phyloP scores from a whole-genome alignment of 768 basidiomycete species.

The Tricholoma bakamatsutake region DNA sequence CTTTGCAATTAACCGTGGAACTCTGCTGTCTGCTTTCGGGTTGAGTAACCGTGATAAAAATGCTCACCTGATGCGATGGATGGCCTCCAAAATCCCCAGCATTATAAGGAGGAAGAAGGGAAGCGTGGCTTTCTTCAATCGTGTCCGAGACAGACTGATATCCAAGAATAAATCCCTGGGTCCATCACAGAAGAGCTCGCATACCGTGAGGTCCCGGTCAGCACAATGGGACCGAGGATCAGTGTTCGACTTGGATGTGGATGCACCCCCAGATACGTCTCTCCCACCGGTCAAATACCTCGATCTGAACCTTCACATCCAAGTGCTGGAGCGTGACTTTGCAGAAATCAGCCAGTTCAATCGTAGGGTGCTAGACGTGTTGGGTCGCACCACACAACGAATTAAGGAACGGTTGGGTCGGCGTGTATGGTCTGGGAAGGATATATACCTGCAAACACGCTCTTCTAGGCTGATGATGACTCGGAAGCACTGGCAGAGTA shows the following conservation, averaged over 20 bases:
- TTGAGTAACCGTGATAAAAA: constrained; percentile 55
- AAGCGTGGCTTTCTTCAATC: constrained; percentile 26
- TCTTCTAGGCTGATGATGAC: constrained; percentile 28
- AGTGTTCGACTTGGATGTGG: constrained; percentile 33
- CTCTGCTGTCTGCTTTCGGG: constrained; percentile 53
- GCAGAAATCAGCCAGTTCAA: constrained; percentile 42
- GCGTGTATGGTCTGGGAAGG: constrained; percentile 60
- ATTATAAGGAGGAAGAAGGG: constrained; percentile 44
- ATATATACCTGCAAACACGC: constrained; percentile 42
- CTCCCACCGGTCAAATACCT: constrained; percentile 31
- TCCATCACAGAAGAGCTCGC: neutral
- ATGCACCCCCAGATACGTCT: constrained; percentile 18
- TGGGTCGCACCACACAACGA: constrained; percentile 51
- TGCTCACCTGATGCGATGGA: constrained; percentile 55
- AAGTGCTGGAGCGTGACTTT: constrained; percentile 50
- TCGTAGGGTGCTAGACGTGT: constrained; percentile 31
- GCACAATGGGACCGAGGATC: constrained; percentile 6
- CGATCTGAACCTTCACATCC: constrained; percentile 50
- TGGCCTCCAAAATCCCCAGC: constrained; percentile 38
- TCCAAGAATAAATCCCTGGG: neutral
- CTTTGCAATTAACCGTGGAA: constrained; percentile 48
- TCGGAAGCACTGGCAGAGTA: constrained; percentile 40
- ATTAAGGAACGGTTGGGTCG: constrained; percentile 74
- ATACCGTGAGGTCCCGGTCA: neutral
- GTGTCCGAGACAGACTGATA: neutral